These are phyloP conservation scores for Isabelozyma heimii DNA, from an alignment of 805 yeast genomes.

Conservation along the genomic window DNA sequence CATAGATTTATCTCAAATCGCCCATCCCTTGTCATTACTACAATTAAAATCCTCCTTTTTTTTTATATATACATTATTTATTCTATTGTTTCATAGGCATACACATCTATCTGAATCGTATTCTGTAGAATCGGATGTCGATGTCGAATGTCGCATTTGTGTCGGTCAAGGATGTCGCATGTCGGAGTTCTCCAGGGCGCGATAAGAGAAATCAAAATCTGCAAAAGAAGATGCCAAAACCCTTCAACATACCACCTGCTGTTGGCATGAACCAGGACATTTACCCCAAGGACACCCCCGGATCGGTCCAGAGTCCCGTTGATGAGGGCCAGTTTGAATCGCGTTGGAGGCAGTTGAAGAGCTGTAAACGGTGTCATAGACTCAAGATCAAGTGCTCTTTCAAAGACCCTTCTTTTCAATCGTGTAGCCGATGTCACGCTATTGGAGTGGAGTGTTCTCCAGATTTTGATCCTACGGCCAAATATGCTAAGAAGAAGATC, in stretches of 20 bases:
- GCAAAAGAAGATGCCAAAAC: too few species aligned
- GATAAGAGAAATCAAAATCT: background rate
- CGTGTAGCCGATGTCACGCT: slow-evolving; percentile 47
- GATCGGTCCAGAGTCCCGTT: background rate
- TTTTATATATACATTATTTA: background rate
- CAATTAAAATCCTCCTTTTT: background rate
- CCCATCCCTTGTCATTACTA: background rate
- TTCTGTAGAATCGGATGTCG: too few species aligned
- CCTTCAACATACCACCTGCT: too few species aligned
- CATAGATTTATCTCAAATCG: background rate
- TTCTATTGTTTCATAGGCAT: background rate
- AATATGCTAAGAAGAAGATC: slow-evolving; percentile 30
- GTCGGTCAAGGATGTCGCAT: background rate
- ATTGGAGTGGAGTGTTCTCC: slow-evolving; percentile 46
- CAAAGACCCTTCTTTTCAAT: slow-evolving; percentile 41
- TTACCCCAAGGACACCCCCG: too few species aligned
- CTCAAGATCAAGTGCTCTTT: slow-evolving; percentile 52
- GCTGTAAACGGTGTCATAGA: slow-evolving; percentile 57
- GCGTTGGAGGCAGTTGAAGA: slow-evolving; percentile 46
- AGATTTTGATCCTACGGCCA: slow-evolving; percentile 51
- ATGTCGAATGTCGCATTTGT: too few species aligned
- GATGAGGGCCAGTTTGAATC: slow-evolving; percentile 22
- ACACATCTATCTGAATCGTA: background rate
- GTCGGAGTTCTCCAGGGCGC: background rate
- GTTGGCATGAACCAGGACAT: too few species aligned